Percentiles rank a stretch among this genome's conserved stretches.
These are phyloP conservation scores for Fusarium pseudocircinatum DNA, from an alignment of 2,329 filamentous ascomycete genomes.

Conservation along the genomic window DNA sequence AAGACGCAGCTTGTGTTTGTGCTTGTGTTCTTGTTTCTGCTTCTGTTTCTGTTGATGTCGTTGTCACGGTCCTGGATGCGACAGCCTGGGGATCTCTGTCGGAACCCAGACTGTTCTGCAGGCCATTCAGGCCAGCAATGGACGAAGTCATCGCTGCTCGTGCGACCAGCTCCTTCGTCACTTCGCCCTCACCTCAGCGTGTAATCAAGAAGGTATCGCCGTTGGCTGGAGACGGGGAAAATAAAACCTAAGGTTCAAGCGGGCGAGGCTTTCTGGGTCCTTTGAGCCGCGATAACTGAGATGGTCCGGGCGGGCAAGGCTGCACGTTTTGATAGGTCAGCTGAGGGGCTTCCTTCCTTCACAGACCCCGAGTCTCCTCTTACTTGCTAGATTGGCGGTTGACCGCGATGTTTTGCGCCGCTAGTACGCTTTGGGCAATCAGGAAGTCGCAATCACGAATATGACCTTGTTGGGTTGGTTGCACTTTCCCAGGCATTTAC, in stretches of 20 bases:
- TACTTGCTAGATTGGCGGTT: slow-evolving; percentile 24
- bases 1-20: slow-evolving; percentile 5
- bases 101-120: slow-evolving; percentile 32
- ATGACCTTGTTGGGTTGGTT: slow-evolving; percentile 6
- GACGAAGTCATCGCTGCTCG: slow-evolving; percentile 71
- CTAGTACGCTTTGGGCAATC: slow-evolving; percentile 25
- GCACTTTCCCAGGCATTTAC: background rate
- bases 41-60: slow-evolving; percentile 9
- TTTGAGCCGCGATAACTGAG: slow-evolving; percentile 44
- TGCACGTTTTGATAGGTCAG: slow-evolving; percentile 39
- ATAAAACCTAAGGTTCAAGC: slow-evolving; percentile 39
- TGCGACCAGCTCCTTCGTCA: slow-evolving; percentile 66
- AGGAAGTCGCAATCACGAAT: slow-evolving; percentile 13
- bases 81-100: slow-evolving; percentile 38
- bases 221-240: slow-evolving; percentile 38
- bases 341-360: slow-evolving; percentile 23
- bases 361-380: slow-evolving; percentile 33
- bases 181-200: slow-evolving; percentile 39
- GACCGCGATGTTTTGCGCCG: slow-evolving; percentile 28
- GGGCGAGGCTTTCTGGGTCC: slow-evolving; percentile 44
- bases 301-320: slow-evolving; percentile 36
- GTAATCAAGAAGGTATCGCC: slow-evolving; percentile 26
- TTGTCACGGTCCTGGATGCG: slow-evolving; percentile 28
- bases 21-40: background rate
- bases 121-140: slow-evolving; percentile 53